These are phyloP conservation scores for Suhomyces sp. DNA, from an alignment of 805 yeast genomes.

Conservation along the genomic window DNA sequence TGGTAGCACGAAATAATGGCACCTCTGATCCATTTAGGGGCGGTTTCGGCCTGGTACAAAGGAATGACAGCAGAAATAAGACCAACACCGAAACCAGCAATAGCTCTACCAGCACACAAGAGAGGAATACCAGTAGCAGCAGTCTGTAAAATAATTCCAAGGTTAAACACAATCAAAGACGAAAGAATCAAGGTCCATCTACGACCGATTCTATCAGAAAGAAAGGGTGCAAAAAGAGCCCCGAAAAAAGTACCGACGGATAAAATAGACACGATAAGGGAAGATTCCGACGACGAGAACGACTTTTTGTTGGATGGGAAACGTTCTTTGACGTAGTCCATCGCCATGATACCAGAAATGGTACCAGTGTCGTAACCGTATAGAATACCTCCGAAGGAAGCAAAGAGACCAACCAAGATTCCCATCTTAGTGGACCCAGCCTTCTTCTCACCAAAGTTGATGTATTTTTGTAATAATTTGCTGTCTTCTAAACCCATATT, in stretches of 20 bases:
- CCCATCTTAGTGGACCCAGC: constrained; percentile 45
- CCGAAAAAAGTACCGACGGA: constrained; percentile 45
- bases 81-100: constrained; percentile 44
- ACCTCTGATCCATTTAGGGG: constrained; percentile 45
- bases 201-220: constrained; percentile 39
- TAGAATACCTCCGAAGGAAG: constrained; percentile 42
- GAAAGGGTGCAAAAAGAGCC: constrained; percentile 33
- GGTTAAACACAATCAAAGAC: constrained; percentile 32
- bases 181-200: constrained; percentile 35
- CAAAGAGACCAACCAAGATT: constrained; percentile 38
- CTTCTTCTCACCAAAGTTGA: constrained; percentile 45
- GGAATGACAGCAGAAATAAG: constrained; percentile 40
- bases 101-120: constrained; percentile 37
- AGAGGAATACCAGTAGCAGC: constrained; percentile 32
- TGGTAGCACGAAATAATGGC: constrained; percentile 41
- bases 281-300: constrained; percentile 20
- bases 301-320: constrained; percentile 15
- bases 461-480: constrained; percentile 27
- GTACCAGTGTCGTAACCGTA: constrained; percentile 45
- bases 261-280: constrained; percentile 29
- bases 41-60: constrained; percentile 39
- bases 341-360: constrained; percentile 41
- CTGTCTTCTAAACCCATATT: constrained; percentile 40
- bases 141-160: constrained; percentile 39
- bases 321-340: constrained; percentile 31